Base-by-base conservation (phyloP, 192 early-diverging fungal genomes). In the Backusella liffmaniae region DNA sequence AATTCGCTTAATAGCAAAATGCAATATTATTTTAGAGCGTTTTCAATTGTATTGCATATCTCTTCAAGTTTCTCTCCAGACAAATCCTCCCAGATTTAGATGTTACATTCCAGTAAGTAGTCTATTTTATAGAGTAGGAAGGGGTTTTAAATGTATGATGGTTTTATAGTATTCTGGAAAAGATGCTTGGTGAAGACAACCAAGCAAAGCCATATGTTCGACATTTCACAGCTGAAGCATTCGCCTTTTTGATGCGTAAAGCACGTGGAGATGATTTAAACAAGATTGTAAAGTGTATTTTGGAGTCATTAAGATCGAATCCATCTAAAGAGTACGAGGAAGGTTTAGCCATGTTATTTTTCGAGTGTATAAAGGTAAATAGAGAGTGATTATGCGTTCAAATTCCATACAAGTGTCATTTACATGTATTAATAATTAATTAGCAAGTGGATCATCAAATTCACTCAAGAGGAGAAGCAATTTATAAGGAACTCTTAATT, bases 181-280 rank as follows among this genome's bases (percentile, higher is more conserved):
- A 92, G 3, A 80, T 94, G 18, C 85, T 99, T 12, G 88, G 91
- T 66, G 85, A 87, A 73, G 82, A 91, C 70, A 84, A 90, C 73
- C 75, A 81, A 59, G 87, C 92, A 78, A 92, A 92, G 62, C 83
- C 87, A 41, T 93, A 93, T 83, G 90, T 96, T 30, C 91, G 95
- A 49, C 87, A 90, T 51, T 99, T 99, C 80, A 89, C 95, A 1
- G 94, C 95, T 66, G 95, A 99, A 82, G 87, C 96, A 0, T 94
- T 97, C 88, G 92, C 95, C 16, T 97, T 92, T 76, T 86, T 99
- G 66, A 82, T 99, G 66, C 88, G 96, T 30, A 96, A 95, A 80
- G 86, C 91, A 13, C 85, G 88, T 9, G 88, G 81, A 35, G 84
- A 90, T 21, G 81, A 86, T 26, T 83, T 95, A 68, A 85, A 85